phyloP scores from a whole-genome alignment of 352 stramenopile genomes.

The Globisporangium cystogenes region DNA sequence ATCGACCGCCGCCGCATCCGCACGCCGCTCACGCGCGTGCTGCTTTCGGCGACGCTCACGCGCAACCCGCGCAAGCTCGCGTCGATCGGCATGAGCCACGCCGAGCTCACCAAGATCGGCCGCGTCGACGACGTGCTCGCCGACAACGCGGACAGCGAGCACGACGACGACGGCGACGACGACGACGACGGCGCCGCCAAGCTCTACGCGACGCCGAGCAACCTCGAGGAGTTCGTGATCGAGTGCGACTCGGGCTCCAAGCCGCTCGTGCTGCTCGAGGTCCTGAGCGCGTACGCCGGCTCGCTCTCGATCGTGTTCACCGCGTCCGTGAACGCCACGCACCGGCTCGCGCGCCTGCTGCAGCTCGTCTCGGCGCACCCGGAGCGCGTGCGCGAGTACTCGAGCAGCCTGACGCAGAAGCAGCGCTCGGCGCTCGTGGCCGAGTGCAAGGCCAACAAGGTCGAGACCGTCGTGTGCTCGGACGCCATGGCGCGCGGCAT shows the following conservation, averaged over 20 bases:
- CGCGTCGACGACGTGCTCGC: conserved; percentile 51
- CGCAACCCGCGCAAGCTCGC: conserved; percentile 96
- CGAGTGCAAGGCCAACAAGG: conserved; percentile 58
- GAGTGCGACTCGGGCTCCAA: conserved; percentile 94
- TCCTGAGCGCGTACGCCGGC: conserved; percentile 80
- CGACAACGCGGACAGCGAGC: conserved; percentile 48
- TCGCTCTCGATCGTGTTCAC: conserved; percentile 94
- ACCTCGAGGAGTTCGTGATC: conserved; percentile 87
- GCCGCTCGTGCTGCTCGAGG: conserved; percentile 91
- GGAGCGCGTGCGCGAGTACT: conserved; percentile 72
- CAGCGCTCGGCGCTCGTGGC: conserved; percentile 68
- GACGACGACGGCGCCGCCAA: conserved; percentile 29
- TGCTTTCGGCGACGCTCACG: conserved; percentile 98
- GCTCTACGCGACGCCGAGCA: conserved; percentile 74
- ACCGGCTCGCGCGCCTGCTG: conserved; percentile 92
- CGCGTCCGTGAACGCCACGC: conserved; percentile 94
- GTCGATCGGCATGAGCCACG: conserved; percentile 92
- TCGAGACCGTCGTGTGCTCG: conserved; percentile 87
- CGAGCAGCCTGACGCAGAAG: conserved; percentile 75
- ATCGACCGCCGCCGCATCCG: conserved; percentile 77
- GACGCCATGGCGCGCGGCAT: conserved; percentile 93
- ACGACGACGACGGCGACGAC: conserved; percentile 18
- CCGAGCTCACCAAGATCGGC: conserved; percentile 90
- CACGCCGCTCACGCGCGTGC: conserved; percentile 90
- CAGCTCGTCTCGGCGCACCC: conserved; percentile 77